These are phyloP conservation scores for Strigomonas culicis DNA, from an alignment of 208 protist species.

Conservation along the genomic window DNA sequence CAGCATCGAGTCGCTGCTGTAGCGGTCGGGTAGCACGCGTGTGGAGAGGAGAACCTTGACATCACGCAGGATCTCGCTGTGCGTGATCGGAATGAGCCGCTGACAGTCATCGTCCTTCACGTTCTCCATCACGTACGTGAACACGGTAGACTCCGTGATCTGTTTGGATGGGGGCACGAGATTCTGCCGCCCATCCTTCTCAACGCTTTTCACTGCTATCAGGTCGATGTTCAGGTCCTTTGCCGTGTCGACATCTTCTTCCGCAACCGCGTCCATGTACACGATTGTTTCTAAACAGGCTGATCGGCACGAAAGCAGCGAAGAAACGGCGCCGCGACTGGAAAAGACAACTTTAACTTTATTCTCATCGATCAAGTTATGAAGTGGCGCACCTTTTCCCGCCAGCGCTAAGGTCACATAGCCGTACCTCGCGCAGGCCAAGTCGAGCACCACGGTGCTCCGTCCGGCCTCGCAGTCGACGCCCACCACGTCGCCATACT, in stretches of 20 bases:
- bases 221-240: constrained; percentile 82
- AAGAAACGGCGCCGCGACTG: constrained; percentile 48
- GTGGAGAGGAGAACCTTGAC: constrained; percentile 58
- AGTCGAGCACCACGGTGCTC: constrained; percentile 53
- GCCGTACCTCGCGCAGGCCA: constrained; percentile 69
- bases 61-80: constrained; percentile 62
- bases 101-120: constrained; percentile 21
- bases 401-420: constrained; percentile 66
- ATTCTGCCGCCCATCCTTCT: constrained; percentile 46
- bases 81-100: constrained; percentile 49
- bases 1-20: constrained; percentile 58
- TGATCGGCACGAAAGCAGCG: constrained; percentile 76
- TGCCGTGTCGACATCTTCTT: constrained; percentile 48
- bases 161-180: constrained; percentile 14
- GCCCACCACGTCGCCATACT: constrained; percentile 69
- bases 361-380: constrained; percentile 66
- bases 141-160: constrained; percentile 23
- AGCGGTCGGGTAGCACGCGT: constrained; percentile 52
- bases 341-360: constrained; percentile 69
- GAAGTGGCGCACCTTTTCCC: constrained; percentile 50
- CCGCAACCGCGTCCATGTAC: constrained; percentile 49
- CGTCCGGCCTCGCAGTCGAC: constrained; percentile 66
- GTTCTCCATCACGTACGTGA: constrained; percentile 70
- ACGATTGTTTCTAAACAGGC: constrained; percentile 72
- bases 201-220: constrained; percentile 56